These are phyloP conservation scores for Helotiales sp. DNA, from an alignment of 2,329 filamentous ascomycete species.

Conservation along the genomic window DNA sequence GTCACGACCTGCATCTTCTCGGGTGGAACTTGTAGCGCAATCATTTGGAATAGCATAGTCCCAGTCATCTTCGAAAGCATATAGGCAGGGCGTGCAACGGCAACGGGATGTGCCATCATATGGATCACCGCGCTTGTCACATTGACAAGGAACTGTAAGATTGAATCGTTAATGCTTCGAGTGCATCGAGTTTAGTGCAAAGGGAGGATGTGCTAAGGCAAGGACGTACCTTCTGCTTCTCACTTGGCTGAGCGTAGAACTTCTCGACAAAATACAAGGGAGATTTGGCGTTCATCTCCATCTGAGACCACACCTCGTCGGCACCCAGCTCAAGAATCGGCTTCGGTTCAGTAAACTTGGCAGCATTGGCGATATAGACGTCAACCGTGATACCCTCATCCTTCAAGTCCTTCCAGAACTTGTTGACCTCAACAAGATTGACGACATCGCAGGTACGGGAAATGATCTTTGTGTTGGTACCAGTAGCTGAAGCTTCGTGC, in stretches of 20 bases:
- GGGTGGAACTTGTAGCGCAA: neutral
- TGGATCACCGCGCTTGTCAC: neutral
- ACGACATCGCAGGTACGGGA: neutral
- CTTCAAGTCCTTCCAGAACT: neutral
- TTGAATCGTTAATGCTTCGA: no score
- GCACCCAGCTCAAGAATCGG: neutral
- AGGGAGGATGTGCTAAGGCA: no score
- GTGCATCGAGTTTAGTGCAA: neutral
- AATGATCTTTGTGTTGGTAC: neutral
- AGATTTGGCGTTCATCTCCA: neutral
- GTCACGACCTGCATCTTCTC: constrained; percentile 2
- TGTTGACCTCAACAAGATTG: neutral
- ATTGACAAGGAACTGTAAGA: neutral
- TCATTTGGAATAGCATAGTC: neutral
- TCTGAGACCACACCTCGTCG: neutral
- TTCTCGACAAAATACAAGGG: neutral
- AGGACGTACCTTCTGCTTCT: neutral
- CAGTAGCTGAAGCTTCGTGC: neutral
- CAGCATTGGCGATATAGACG: neutral
- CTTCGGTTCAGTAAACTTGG: neutral
- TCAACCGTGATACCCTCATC: neutral
- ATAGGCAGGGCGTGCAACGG: neutral
- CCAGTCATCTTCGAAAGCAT: neutral
- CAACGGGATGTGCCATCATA: neutral
- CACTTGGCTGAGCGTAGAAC: neutral